phyloP scores from a whole-genome alignment of 768 basidiomycete genomes.

The Mycena albidolilacea region DNA sequence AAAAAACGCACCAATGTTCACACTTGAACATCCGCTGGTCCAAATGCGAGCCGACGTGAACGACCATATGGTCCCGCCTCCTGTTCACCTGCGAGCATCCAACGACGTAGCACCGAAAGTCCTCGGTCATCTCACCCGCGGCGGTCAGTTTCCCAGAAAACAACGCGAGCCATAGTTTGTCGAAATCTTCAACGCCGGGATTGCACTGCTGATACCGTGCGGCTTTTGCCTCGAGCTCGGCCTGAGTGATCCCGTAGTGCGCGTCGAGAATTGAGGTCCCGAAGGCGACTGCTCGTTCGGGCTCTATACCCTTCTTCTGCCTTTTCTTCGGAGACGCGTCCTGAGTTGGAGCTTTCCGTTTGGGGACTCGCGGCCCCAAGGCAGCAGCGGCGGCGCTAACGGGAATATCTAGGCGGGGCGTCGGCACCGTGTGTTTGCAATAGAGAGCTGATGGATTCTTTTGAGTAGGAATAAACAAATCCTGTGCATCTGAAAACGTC shows the following conservation, averaged over 20 bases:
- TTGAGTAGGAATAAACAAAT: constrained; percentile 15
- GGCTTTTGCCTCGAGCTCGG: constrained; percentile 69
- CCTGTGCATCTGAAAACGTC: constrained; percentile 14
- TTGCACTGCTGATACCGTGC: constrained; percentile 67
- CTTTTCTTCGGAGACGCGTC: constrained; percentile 11
- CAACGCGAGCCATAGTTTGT: constrained; percentile 74
- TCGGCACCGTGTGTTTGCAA: neutral
- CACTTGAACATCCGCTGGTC: constrained; percentile 79
- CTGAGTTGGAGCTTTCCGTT: constrained; percentile 36
- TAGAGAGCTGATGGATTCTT: constrained; percentile 16
- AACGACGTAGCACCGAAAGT: constrained; percentile 78
- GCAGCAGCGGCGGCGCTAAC: neutral
- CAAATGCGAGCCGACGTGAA: constrained; percentile 81
- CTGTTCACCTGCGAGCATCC: constrained; percentile 81
- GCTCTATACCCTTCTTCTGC: constrained; percentile 11
- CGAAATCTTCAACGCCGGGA: constrained; percentile 67
- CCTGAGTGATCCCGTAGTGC: constrained; percentile 70
- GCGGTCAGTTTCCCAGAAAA: constrained; percentile 78
- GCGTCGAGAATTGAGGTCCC: constrained; percentile 75
- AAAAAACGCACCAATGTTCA: constrained; percentile 68
- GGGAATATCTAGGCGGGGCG: constrained; percentile 4
- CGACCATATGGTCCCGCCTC: constrained; percentile 80
- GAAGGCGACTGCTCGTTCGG: constrained; percentile 47
- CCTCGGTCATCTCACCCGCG: constrained; percentile 68
- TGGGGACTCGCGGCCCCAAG: constrained; percentile 38